Conservation (phyloP, 2,329 filamentous ascomycete genomes). For the Fonsecaea multimorphosa region DNA sequence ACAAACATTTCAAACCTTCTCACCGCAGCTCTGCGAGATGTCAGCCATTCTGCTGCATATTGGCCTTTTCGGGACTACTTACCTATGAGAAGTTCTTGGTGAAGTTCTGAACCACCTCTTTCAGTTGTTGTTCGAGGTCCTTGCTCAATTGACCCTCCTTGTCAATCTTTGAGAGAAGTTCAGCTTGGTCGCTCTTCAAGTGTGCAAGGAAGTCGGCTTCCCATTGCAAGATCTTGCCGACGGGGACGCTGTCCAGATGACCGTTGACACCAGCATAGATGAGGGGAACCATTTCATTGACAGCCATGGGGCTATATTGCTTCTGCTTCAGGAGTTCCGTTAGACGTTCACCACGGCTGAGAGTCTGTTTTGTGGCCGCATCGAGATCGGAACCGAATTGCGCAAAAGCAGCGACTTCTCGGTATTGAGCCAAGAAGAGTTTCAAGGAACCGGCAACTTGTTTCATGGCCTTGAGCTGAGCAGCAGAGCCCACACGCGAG, state of each 20-base stretch:
- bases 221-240: conserved; percentile 89
- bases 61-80: conserved; percentile 13
- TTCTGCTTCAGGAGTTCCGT: conserved; percentile 99
- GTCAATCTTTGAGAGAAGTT: conserved; percentile 83
- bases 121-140: conserved; percentile 71
- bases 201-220: conserved; percentile 93
- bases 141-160: conserved; percentile 97
- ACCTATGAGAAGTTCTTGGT: conserved; percentile 85
- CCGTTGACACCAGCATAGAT: conserved; percentile 99
- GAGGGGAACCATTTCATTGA: conserved; percentile 99
- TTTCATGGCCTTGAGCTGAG: conserved; percentile 99
- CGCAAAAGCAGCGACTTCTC: conserved; percentile 99
- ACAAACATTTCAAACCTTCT: conserved; percentile 29
- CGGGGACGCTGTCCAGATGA: conserved; percentile 85
- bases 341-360: conserved; percentile 96
- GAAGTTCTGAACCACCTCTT: conserved; percentile 77
- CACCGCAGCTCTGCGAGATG: conserved; percentile 16
- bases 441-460: conserved; percentile 99
- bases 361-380: conserved; percentile 97
- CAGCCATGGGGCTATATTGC: conserved; percentile 98
- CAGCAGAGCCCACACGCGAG: conserved; percentile 98
- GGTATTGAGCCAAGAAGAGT: conserved; percentile 99
- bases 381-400: conserved; percentile 99
- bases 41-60: not conserved
- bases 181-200: conserved; percentile 87